Percentiles rank a stretch among this genome's conserved stretches.
Conservation (phyloP, 2,329 filamentous ascomycete species). For the Chrysosporium keratinophilum region DNA sequence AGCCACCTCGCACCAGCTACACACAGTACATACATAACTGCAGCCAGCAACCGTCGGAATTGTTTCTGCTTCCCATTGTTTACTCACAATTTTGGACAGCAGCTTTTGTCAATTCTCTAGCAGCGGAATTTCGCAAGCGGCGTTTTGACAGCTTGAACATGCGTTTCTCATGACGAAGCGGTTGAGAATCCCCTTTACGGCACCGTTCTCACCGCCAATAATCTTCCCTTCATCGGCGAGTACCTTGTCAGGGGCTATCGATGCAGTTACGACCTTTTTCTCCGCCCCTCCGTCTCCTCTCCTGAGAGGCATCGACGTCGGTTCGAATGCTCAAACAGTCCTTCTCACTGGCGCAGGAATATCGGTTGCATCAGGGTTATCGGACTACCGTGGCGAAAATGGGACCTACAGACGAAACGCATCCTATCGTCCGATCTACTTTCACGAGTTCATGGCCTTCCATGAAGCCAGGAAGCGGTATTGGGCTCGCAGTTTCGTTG, state of each 20-base stretch:
- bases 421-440: constrained; percentile 83
- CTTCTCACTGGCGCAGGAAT: constrained; percentile 77
- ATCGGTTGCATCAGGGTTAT: constrained; percentile 81
- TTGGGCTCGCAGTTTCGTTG: constrained; percentile 89
- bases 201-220: constrained; percentile 62
- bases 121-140: not conserved
- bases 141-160: constrained; percentile 20
- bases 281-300: constrained; percentile 46
- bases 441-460: constrained; percentile 70
- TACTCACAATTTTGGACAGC: no score
- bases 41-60: no score
- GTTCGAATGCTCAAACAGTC: constrained; percentile 48
- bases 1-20: no score
- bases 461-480: constrained; percentile 86
- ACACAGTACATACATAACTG: no score
- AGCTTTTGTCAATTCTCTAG: not conserved
- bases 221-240: constrained; percentile 64
- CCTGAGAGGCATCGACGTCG: constrained; percentile 36
- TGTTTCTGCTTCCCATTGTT: no score
- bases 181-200: constrained; percentile 84
- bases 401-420: constrained; percentile 91
- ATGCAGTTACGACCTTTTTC: constrained; percentile 68
- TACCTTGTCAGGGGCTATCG: constrained; percentile 61
- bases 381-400: constrained; percentile 80
- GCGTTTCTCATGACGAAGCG: constrained; percentile 52